Evolutionary conservation across 2,329 filamentous ascomycete genomes (phyloP).

Genomic region (Epichloe scottii): DNA sequence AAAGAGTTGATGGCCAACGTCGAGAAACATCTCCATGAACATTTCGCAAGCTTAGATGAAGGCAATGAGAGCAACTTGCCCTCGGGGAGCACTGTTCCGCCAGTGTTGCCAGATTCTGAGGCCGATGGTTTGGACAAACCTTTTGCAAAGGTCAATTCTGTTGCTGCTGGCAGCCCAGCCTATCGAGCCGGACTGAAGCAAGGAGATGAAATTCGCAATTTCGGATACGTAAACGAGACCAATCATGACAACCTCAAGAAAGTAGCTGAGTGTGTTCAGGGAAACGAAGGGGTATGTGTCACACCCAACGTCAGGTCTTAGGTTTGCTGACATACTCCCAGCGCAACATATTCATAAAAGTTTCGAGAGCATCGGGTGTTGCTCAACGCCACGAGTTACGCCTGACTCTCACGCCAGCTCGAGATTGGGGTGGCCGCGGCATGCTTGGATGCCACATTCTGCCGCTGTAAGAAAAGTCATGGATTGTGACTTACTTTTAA

Average conservation of each 20-base stretch:
- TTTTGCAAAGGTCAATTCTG: slow-evolving; percentile 84
- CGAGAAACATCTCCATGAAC: slow-evolving; percentile 76
- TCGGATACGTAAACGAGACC: slow-evolving; percentile 69
- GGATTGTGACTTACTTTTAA: background rate
- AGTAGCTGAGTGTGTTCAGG: slow-evolving; percentile 80
- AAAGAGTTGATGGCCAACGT: slow-evolving; percentile 75
- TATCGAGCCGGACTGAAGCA: slow-evolving; percentile 66
- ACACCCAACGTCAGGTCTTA: background rate
- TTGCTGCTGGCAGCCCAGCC: slow-evolving; percentile 68
- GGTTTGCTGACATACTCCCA: slow-evolving; percentile 25
- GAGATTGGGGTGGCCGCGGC: slow-evolving; percentile 82
- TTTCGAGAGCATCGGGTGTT: slow-evolving; percentile 35
- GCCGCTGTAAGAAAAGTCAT: slow-evolving; percentile 40
- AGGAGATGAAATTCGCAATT: slow-evolving; percentile 72
- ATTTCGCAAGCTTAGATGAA: slow-evolving; percentile 63
- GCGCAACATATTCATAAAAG: slow-evolving; percentile 59
- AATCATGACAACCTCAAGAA: slow-evolving; percentile 81
- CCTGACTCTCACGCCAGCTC: slow-evolving; percentile 61
- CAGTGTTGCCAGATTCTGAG: slow-evolving; percentile 21
- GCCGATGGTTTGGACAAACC: slow-evolving; percentile 16
- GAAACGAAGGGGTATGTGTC: slow-evolving; percentile 70
- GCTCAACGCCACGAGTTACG: slow-evolving; percentile 44
- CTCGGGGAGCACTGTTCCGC: slow-evolving; percentile 11
- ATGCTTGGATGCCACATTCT: slow-evolving; percentile 84
- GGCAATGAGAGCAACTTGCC: slow-evolving; percentile 23